phyloP scores from a whole-genome alignment of 208 protist species.

The Acanthamoeba sp. region DNA sequence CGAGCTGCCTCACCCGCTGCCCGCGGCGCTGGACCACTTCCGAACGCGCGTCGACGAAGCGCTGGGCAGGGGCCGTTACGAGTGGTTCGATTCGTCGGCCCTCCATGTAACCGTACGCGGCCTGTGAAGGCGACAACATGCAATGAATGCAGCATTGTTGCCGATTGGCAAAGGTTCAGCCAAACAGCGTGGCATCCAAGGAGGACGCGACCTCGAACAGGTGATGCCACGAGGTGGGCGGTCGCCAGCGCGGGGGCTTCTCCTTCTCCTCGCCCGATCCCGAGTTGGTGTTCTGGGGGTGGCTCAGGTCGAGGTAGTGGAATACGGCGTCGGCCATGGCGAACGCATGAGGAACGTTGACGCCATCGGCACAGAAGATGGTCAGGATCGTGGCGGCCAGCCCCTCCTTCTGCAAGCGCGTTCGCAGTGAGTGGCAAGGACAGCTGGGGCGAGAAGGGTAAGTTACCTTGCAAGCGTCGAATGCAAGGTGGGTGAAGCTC shows the following conservation, averaged over 20 bases:
- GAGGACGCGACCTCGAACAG: neutral
- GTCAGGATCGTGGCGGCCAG: neutral
- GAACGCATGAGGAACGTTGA: slow-evolving; percentile 15
- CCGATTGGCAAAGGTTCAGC: no score
- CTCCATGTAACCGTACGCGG: slow-evolving; percentile 44
- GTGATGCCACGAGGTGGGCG: slow-evolving; percentile 26
- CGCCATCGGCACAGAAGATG: slow-evolving; percentile 47
- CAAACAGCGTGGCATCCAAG: slow-evolving; percentile 32
- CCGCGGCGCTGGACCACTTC: neutral
- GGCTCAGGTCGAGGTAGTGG: slow-evolving; percentile 32
- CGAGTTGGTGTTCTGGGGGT: no score
- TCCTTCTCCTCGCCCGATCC: neutral
- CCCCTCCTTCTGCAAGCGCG: neutral
- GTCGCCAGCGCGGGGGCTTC: neutral
- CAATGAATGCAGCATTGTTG: no score
- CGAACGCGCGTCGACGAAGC: neutral
- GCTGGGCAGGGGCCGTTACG: neutral
- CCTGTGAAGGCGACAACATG: neutral
- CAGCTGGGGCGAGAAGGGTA: no score
- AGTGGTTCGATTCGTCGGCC: slow-evolving; percentile 23
- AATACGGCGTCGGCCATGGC: slow-evolving; percentile 39
- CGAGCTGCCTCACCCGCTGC: neutral
- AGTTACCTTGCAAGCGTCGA: slow-evolving; percentile 39
- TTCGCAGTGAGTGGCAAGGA: neutral
- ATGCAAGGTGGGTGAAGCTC: slow-evolving; percentile 33